Evolutionary conservation across 2,329 filamentous ascomycete species (phyloP).

Genomic region (Proliferodiscus dingleyae): DNA sequence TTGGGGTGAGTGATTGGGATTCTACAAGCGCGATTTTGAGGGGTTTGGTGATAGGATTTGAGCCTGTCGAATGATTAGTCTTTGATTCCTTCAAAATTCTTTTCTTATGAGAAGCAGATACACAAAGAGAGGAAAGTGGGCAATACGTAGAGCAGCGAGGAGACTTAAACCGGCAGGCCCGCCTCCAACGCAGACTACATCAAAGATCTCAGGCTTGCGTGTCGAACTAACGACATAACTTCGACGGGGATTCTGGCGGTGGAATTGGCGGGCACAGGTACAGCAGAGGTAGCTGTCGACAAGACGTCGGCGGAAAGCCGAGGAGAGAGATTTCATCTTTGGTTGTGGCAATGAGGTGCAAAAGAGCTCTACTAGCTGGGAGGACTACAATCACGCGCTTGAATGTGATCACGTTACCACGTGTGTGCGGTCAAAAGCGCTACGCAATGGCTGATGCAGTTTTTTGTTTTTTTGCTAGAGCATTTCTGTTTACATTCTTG

Average conservation of each 20-base stretch:
- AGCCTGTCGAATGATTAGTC: conserved; percentile 46
- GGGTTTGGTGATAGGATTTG: conserved; percentile 67
- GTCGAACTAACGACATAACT: conserved; percentile 19
- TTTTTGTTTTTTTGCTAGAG: conserved; percentile 1
- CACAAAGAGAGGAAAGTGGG: too few species aligned
- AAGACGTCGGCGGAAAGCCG: conserved; percentile 10
- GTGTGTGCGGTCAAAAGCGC: neutral
- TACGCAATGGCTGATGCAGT: neutral
- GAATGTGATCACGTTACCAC: too few species aligned
- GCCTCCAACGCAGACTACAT: conserved; percentile 34
- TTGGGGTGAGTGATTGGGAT: conserved; percentile 73
- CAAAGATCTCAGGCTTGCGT: conserved; percentile 26
- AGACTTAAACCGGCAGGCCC: conserved; percentile 68
- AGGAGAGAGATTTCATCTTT: conserved; percentile 16
- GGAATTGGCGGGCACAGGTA: conserved; percentile 23
- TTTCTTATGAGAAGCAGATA: too few species aligned
- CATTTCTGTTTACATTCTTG: neutral
- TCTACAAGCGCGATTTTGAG: conserved; percentile 87
- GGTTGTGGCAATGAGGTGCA: neutral
- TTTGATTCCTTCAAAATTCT: too few species aligned
- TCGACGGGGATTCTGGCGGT: conserved; percentile 14
- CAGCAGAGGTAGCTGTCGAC: conserved; percentile 22
- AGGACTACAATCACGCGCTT: too few species aligned
- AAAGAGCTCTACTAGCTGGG: too few species aligned
- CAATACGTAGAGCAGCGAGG: conserved; percentile 69